Evolutionary conservation across 2,329 filamentous ascomycete species (phyloP).

Genomic region (Microdochium bolleyi): DNA sequence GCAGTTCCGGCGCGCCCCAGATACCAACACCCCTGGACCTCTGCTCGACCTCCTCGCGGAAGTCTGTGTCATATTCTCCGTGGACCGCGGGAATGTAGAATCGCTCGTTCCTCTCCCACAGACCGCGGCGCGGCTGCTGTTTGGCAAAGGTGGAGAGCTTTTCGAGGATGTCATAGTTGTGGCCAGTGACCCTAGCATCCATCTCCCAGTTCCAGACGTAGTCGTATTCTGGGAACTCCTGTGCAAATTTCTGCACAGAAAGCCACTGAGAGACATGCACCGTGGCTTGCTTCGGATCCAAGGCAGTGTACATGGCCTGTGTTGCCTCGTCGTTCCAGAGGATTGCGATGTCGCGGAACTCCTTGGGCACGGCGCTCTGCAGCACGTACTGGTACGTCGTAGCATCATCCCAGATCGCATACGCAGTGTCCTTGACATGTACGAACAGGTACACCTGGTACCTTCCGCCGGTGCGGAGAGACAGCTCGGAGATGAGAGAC

Average conservation of each 20-base stretch:
- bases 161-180: constrained; percentile 73
- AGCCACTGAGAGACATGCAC: constrained; percentile 61
- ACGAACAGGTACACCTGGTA: constrained; percentile 76
- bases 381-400: constrained; percentile 53
- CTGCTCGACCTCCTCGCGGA: constrained; percentile 55
- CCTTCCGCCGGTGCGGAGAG: constrained; percentile 67
- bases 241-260: constrained; percentile 66
- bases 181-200: constrained; percentile 70
- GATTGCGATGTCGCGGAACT: constrained; percentile 63
- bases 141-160: constrained; percentile 55
- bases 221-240: constrained; percentile 72
- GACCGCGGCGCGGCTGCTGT: constrained; percentile 60
- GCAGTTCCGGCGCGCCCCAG: constrained; percentile 57
- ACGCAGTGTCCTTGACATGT: constrained; percentile 60
- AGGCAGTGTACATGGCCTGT: constrained; percentile 65
- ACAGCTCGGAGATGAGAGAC: constrained; percentile 70
- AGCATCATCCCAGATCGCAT: constrained; percentile 51
- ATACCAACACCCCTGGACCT: constrained; percentile 44
- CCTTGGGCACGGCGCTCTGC: constrained; percentile 54
- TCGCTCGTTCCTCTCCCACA: constrained; percentile 67
- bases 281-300: constrained; percentile 47
- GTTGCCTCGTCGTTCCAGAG: constrained; percentile 72
- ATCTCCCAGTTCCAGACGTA: constrained; percentile 87
- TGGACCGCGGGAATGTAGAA: constrained; percentile 66
- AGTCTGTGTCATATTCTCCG: constrained; percentile 58